Evolutionary conservation across 352 stramenopile genomes (phyloP), one percentile per base, ranked within the genome.

Genomic region (Phytophthora nicotianae): DNA sequence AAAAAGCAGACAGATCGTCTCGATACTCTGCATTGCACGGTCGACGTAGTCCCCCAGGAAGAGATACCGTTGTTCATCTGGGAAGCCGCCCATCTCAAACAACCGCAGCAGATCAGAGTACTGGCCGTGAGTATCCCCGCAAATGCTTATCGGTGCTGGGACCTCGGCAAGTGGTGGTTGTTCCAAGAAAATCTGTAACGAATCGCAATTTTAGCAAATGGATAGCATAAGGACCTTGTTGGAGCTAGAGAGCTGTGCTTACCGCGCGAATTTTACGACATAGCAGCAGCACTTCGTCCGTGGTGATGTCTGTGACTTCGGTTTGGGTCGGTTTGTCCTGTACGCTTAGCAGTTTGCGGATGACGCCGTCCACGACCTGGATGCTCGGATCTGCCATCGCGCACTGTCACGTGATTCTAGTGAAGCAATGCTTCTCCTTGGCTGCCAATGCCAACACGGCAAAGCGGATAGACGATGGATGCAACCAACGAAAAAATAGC

Each of bases 101-200:
- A 99, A 73, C 65, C 99, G 95, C 33, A 98, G 74, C 26, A 99
- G 68, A 75, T 99, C 98, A 65, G 98, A 97, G 73, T 99, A 99
- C 78, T 99, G 98, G 4, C 97, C 90, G 63, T 99, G 97, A 50
- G 98, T 97, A 68, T 99, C 98, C 27, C 97, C 97, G 33, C 81
- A 91, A 70, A 99, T 98, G 72, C 98, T 99, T 55, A 99, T 97
- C 23, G 97, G 97, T 11, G 94, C 93, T 35, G 90, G 89, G 21
- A 98, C 74, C 74, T 99, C 96, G 19, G 98, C 77, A 27, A 99
- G 75, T 75, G 98, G 97, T 6, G 95, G 91, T 66, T 99, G 94
- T 38, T 93, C 80, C 6, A 98, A 77, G 46, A 98, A 93, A 59
- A 90, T 79, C 81, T 90, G 47, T 45, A 50, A 14, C n/a, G n/a